These are phyloP conservation scores for Collybia sordida DNA, from an alignment of 768 basidiomycete genomes.

Conservation along the genomic window DNA sequence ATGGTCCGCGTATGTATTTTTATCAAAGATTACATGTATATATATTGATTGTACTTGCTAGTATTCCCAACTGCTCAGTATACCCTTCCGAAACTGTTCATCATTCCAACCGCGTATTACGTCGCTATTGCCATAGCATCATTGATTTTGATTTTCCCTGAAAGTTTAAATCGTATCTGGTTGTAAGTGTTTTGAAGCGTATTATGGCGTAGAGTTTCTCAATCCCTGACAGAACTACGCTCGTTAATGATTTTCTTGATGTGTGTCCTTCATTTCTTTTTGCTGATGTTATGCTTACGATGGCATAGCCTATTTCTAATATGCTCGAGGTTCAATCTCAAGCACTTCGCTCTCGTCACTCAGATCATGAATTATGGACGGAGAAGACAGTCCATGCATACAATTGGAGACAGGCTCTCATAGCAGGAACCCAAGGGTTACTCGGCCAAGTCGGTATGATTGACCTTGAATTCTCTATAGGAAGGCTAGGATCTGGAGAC, in stretches of 20 bases:
- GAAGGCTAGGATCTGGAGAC: conserved; percentile 40
- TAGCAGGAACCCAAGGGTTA: conserved; percentile 30
- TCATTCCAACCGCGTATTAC: conserved; percentile 40
- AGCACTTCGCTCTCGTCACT: conserved; percentile 29
- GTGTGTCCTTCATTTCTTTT: conserved; percentile 17
- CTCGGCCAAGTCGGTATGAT: conserved; percentile 34
- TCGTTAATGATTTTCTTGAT: conserved; percentile 26
- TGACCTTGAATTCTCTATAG: conserved; percentile 42
- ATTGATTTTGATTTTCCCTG: conserved; percentile 41
- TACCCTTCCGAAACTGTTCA: conserved; percentile 36
- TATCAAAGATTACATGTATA: neutral
- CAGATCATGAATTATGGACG: conserved; percentile 33
- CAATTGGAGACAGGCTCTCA: conserved; percentile 24
- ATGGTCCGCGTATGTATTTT: conserved; percentile 30
- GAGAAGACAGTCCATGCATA: conserved; percentile 22
- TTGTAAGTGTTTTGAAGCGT: conserved; percentile 20
- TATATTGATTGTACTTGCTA: conserved; percentile 10
- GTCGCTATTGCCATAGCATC: conserved; percentile 37
- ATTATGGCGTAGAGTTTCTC: neutral
- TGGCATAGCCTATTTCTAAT: conserved; percentile 28
- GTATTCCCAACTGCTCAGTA: conserved; percentile 40
- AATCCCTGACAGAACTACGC: conserved; percentile 19
- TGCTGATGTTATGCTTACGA: neutral
- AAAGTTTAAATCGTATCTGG: conserved; percentile 44
- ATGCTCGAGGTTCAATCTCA: conserved; percentile 32